phyloP scores from a whole-genome alignment of 164 flowering plant genomes.

The Sextonia rubra region DNA sequence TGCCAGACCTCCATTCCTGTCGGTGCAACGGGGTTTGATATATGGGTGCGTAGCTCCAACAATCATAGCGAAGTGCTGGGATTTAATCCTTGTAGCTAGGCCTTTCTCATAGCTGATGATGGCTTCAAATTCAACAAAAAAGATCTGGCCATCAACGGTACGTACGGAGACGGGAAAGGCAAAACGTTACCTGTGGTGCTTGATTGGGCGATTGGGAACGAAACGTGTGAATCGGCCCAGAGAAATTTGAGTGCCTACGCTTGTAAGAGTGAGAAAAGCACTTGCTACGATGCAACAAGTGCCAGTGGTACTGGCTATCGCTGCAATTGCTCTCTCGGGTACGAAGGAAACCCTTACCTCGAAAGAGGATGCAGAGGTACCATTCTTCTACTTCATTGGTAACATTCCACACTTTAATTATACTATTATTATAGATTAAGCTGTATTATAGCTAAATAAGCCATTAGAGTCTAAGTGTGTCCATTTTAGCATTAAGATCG shows the following conservation, averaged over 20 bases:
- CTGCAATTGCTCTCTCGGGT: background rate
- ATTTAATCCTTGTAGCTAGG: background rate
- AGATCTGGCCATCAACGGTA: background rate
- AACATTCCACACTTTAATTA: no score
- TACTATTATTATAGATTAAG: no score
- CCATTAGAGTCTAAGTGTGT: no score
- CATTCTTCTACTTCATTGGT: no score
- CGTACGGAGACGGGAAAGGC: background rate
- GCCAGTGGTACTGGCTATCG: background rate
- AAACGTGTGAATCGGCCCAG: background rate
- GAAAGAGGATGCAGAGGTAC: background rate
- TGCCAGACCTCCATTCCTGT: conserved; percentile 3
- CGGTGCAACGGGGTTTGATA: background rate
- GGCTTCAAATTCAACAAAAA: background rate
- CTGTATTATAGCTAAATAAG: no score
- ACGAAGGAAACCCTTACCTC: background rate
- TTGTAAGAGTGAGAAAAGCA: background rate
- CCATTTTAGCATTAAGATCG: no score
- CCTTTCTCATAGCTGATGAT: no score
- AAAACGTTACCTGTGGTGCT: background rate
- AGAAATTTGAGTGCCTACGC: background rate
- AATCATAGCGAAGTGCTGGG: background rate
- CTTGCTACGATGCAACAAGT: background rate
- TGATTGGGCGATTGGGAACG: background rate
- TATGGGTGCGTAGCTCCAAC: background rate